Evolutionary conservation across 441 rosid species (phyloP).

Genomic region (Gossypium schwendimanii): DNA sequence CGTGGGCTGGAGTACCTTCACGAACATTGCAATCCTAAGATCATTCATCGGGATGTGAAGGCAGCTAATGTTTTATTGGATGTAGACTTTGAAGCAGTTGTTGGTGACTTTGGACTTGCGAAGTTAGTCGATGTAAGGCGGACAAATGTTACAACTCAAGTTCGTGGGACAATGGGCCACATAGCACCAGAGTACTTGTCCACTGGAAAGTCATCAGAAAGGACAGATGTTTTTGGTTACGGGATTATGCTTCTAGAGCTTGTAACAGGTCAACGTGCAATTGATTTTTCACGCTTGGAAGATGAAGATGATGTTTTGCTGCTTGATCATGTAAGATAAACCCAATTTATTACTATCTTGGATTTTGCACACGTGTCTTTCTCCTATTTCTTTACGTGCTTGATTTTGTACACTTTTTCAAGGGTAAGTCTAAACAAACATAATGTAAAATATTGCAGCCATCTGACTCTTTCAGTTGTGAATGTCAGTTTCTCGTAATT

Average conservation of each 20-base stretch:
- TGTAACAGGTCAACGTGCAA: conserved; percentile 94
- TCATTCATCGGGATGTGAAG: conserved; percentile 89
- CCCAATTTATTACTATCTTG: background rate
- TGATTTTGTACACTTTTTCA: too few relatives aligned
- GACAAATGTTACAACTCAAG: conserved; percentile 85
- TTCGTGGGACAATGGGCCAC: conserved; percentile 97
- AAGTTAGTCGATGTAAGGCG: conserved; percentile 78
- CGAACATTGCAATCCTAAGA: conserved; percentile 93
- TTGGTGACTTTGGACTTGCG: conserved; percentile 93
- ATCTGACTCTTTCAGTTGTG: too few relatives aligned
- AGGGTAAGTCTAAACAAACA: too few relatives aligned
- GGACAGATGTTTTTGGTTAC: conserved; percentile 88
- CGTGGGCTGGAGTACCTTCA: conserved; percentile 91
- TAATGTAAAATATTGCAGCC: too few relatives aligned
- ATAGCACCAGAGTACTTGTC: conserved; percentile 96
- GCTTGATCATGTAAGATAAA: conserved; percentile 75
- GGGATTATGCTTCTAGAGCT: conserved; percentile 93
- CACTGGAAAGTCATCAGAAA: conserved; percentile 88
- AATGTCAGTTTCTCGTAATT: background rate
- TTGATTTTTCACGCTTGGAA: conserved; percentile 88
- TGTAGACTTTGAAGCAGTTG: conserved; percentile 90
- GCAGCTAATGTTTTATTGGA: conserved; percentile 89
- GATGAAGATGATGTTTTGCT: conserved; percentile 86
- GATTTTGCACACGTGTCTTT: too few relatives aligned
- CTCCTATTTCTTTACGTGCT: too few relatives aligned